Base-by-base conservation (phyloP, 441 rosid genomes). In the Syzygium syzygioides region DNA sequence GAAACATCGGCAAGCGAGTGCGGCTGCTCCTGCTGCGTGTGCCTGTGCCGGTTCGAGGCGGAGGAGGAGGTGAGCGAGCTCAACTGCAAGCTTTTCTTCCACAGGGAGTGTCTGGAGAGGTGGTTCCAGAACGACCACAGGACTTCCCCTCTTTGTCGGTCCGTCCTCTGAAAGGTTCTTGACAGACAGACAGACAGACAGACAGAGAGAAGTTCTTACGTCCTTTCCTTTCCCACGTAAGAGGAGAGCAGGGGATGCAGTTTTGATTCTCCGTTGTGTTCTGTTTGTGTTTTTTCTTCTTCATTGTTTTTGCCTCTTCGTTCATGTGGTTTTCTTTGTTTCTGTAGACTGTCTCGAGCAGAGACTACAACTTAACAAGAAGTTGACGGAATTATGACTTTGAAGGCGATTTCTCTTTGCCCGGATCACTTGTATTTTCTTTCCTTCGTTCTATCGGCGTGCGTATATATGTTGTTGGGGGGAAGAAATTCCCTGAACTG, bases 11-110 rank as follows among this genome's bases (percentile, higher is more conserved):
- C 23, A 54, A 52, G 86, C 56, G 86, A 62, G 88, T 30, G 88
- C 37, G 45, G 90, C 13, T 50, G 45, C 55, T 17, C 76, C 37
- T 98, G 99, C 85, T 94, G 98, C 91, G 98, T 97, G 62, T 98
- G 99, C 90, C 91, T 98, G 10, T 93, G 93, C 91, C 92, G 95
- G 91, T 98, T 94, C 91, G 92, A 94, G 88, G 96, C 91, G 59
- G 96, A 95, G 55, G 99, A 96, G 53, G 97, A 98, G 94, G 96
- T 96, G 90, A 97, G 96, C 89, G 98, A 97, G 91, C 89, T 98
- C 45, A 86, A 93, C 85, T 98, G 99, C 94, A 95, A 92, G 92
- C 99, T 97, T 94, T 95, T 94, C 94, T 96, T 96, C 90, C 98
- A 96, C 93, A 93, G 90, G 90, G 88, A 90, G 86, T 98, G 99